Evolutionary conservation across 2,329 filamentous ascomycete species (phyloP), one percentile per base, ranked within the genome.

Genomic region (Knufia fluminis): DNA sequence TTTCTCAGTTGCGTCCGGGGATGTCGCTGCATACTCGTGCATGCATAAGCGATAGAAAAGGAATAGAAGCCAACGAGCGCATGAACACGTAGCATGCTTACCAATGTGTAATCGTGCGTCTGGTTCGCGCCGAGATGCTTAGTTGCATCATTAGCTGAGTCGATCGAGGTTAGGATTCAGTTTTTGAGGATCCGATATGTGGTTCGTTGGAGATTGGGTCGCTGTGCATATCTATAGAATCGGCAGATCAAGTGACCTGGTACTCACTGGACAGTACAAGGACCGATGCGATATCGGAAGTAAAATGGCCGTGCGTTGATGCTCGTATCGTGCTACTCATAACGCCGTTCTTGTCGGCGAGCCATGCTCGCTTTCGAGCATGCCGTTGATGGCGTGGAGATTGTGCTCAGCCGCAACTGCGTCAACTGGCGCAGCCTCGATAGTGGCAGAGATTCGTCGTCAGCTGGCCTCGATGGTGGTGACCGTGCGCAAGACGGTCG

Each of bases 31-130:
- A 20, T 4, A n/a, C 19, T 20, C 22, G 38, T 23, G 17, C 4
- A 24, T 41, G 38, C 41, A 31, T 10, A 44, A 44, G 41, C 22
- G 41, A 31, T 22, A 7, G 20, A 31, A 44, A 9, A 10, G 23
- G n/a, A 44, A 8, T 36, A 36, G 33, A 44, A 44, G 26, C 22
- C 22, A 44, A 31, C n/a, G 26, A 28, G 20, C n/a, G 41, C 7
- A 44, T 28, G 41, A 32, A 44, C 23, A 44, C 41, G 23, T 28
- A 44, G 9, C 22, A 28, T 8, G 41, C 38, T 24, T 19, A 41
- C 17, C 17, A 24, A 19, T 17, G 7, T 41, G 22, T 22, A 41
- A 14, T 36, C n/a, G 33, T 36, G 33, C 33, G n/a, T 36, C 6
- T 16, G 33, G 16, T 36, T 36, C n/a, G 33, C 33, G 9, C 10